Evolutionary conservation across 73 alveolate genomes (phyloP).

Genomic region (Symbiodinium pilosum): DNA sequence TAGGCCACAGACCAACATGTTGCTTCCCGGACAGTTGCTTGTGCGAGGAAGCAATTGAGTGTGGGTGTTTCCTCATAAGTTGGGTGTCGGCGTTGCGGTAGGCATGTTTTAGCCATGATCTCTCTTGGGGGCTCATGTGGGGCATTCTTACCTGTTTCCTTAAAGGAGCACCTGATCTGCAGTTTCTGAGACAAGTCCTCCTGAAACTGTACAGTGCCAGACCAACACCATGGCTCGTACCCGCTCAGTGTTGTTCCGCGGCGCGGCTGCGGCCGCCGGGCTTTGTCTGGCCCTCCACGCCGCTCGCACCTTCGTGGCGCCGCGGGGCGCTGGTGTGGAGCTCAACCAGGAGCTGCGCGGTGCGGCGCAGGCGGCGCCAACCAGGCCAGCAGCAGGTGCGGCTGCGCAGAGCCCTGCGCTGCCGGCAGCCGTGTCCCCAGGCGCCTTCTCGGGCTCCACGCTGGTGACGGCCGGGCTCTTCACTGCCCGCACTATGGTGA

Average conservation of each 20-base stretch:
- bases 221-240: background rate
- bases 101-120: too few relatives aligned
- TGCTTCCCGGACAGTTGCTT: too few relatives aligned
- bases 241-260: background rate
- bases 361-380: background rate
- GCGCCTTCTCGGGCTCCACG: conserved; percentile 80
- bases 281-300: conserved; percentile 1
- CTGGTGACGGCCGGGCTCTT: conserved; percentile 66
- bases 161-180: too few relatives aligned
- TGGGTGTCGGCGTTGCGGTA: too few relatives aligned
- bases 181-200: conserved; percentile 9
- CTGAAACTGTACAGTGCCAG: background rate
- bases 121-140: too few relatives aligned
- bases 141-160: too few relatives aligned
- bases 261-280: conserved; percentile 21
- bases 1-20: too few relatives aligned
- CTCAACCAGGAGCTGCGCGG: background rate
- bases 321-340: background rate
- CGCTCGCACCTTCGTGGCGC: background rate
- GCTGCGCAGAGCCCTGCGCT: background rate
- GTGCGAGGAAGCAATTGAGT: too few relatives aligned
- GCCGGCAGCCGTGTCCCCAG: background rate
- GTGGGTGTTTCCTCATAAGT: too few relatives aligned
- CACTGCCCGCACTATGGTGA: conserved; percentile 91
- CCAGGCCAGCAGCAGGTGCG: background rate